Conservation (phyloP, 352 stramenopile species). For the Phytophthora pistaciae region DNA sequence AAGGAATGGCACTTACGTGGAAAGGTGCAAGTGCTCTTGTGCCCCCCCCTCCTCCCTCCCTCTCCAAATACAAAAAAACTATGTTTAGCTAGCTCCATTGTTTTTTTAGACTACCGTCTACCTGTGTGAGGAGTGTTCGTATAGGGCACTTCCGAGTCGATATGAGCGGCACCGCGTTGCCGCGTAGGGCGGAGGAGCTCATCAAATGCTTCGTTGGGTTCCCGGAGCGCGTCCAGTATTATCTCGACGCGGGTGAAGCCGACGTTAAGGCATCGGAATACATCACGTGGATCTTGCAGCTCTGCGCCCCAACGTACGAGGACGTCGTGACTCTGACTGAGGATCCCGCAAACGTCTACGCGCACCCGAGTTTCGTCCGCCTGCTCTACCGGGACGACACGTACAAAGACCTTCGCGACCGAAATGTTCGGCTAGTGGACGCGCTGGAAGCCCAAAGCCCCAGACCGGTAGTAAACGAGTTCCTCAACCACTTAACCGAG, state of each 20-base stretch:
- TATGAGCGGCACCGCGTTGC: slow-evolving; percentile 3
- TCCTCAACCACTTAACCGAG: slow-evolving; percentile 25
- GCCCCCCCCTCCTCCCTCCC: too few relatives aligned
- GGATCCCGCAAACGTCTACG: slow-evolving; percentile 8
- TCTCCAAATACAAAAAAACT: neutral
- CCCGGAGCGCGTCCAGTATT: slow-evolving; percentile 9
- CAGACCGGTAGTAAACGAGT: slow-evolving; percentile 8
- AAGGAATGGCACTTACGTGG: neutral
- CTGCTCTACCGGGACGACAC: slow-evolving; percentile 28
- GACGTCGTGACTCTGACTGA: slow-evolving; percentile 19
- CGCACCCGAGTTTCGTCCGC: slow-evolving; percentile 19
- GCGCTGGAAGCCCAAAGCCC: slow-evolving; percentile 12
- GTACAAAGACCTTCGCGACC: slow-evolving; percentile 26
- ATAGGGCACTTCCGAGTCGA: neutral
- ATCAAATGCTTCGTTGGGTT: slow-evolving; percentile 16
- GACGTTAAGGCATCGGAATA: neutral
- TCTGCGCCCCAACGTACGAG: slow-evolving; percentile 21
- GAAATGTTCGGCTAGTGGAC: slow-evolving; percentile 14
- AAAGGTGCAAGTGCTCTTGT: neutral
- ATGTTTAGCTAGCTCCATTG: neutral
- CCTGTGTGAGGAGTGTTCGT: too few relatives aligned
- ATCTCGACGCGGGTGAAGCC: neutral
- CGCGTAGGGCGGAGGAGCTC: slow-evolving; percentile 4
- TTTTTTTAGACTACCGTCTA: too few relatives aligned
- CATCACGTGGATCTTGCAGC: slow-evolving; percentile 8